Evolutionary conservation across 2,329 filamentous ascomycete genomes (phyloP).

Genomic region (Penicillium corylophilum): DNA sequence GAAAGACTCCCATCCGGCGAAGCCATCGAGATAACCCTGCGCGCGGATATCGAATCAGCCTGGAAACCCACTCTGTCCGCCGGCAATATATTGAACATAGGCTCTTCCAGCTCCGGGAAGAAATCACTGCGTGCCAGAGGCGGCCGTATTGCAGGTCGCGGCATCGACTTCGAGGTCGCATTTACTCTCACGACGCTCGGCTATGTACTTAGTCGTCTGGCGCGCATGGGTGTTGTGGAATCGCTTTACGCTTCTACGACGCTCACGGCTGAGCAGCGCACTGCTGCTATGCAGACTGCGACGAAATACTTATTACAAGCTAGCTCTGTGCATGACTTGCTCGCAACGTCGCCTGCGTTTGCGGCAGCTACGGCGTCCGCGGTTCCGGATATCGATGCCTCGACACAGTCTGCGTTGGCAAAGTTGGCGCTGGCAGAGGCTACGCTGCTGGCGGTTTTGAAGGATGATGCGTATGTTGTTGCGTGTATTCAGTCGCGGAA

Average conservation of each 20-base stretch:
- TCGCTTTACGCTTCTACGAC: conserved; percentile 65
- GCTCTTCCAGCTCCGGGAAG: background rate
- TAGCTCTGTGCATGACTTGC: conserved; percentile 72
- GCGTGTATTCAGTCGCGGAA: conserved; percentile 79
- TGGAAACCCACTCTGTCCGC: conserved; percentile 81
- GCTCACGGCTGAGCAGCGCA: conserved; percentile 66
- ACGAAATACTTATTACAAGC: conserved; percentile 77
- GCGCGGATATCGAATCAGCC: conserved; percentile 65
- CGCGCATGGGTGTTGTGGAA: conserved; percentile 69
- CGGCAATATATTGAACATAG: conserved; percentile 27
- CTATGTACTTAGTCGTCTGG: conserved; percentile 69
- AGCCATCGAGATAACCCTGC: conserved; percentile 66
- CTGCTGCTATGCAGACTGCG: conserved; percentile 67
- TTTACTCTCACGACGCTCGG: conserved; percentile 77
- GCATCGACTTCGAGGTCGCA: conserved; percentile 77
- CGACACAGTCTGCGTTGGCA: conserved; percentile 44
- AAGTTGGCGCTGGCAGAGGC: conserved; percentile 78
- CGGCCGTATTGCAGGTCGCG: conserved; percentile 66
- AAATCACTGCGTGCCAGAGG: conserved; percentile 52
- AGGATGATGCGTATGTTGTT: conserved; percentile 90
- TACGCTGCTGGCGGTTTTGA: conserved; percentile 83
- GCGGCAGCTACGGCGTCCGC: conserved; percentile 26
- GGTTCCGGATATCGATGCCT: conserved; percentile 48
- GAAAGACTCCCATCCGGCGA: conserved; percentile 49
- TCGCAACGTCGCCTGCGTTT: conserved; percentile 57